Conservation (phyloP, 2,329 filamentous ascomycete species). For the Aspergillus thermomutatus region DNA sequence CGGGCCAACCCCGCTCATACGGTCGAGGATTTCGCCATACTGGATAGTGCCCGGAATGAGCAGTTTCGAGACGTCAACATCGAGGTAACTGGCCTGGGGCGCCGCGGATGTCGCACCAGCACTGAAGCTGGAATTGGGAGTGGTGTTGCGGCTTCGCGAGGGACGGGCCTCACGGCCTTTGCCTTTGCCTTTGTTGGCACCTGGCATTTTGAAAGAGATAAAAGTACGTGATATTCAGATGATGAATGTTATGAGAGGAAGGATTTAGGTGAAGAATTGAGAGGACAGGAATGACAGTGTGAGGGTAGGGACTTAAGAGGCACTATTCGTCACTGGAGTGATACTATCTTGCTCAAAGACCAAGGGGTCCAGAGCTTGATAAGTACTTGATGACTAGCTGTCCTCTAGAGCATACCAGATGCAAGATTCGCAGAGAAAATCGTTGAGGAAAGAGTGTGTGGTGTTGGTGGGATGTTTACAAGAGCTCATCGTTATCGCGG, state of each 20-base stretch:
- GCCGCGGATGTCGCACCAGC: conserved; percentile 39
- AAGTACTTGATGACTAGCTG: not conserved
- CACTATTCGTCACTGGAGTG: not conserved
- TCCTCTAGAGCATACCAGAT: not conserved
- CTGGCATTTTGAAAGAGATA: conserved; percentile 35
- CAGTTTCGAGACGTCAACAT: conserved; percentile 49
- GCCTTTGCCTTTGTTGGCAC: conserved; percentile 49
- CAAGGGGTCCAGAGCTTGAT: not conserved
- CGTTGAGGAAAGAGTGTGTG: not conserved
- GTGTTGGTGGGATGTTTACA: not conserved
- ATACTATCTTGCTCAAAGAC: not conserved
- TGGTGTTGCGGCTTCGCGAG: conserved; percentile 61
- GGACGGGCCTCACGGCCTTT: conserved; percentile 52
- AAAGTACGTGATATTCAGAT: not conserved
- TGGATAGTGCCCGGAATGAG: conserved; percentile 48
- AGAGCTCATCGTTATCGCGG: not conserved
- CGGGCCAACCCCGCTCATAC: conserved; percentile 46
- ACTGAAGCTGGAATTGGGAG: conserved; percentile 55
- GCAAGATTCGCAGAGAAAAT: not conserved
- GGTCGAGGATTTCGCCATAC: conserved; percentile 58
- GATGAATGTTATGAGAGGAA: not conserved
- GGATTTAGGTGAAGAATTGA: not conserved
- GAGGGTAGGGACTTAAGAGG: not conserved
- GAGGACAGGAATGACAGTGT: not conserved
- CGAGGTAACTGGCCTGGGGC: conserved; percentile 51